These are phyloP conservation scores for Yamadazyma songkhlaensis DNA, from an alignment of 1,139 yeast genomes.

Conservation along the genomic window DNA sequence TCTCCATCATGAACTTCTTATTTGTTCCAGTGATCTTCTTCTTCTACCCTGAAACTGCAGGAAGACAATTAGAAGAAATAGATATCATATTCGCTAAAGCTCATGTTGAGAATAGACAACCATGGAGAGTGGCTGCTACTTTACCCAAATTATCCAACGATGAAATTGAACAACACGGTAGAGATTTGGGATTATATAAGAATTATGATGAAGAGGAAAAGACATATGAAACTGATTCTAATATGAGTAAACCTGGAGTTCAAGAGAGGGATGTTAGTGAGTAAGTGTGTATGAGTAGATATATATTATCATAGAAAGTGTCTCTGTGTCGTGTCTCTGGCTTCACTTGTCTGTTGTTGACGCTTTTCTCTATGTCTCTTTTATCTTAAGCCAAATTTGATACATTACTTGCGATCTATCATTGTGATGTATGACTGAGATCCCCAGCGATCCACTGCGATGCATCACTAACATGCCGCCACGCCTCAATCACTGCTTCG, in stretches of 20 bases:
- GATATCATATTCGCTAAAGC: constrained; percentile 48
- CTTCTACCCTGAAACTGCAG: constrained; percentile 50
- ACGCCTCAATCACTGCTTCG: constrained; percentile 5
- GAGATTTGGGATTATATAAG: constrained; percentile 45
- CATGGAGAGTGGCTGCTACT: constrained; percentile 51
- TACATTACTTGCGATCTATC: no score
- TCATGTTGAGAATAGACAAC: constrained; percentile 41
- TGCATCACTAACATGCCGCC: background rate
- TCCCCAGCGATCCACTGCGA: no score
- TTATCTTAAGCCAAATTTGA: no score
- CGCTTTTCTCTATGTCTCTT: no score
- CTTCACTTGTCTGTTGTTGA: no score
- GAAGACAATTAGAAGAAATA: constrained; percentile 47
- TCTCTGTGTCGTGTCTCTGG: no score
- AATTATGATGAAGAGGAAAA: constrained; percentile 20
- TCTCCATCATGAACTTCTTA: constrained; percentile 36
- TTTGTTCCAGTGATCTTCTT: constrained; percentile 43
- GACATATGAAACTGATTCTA: background rate
- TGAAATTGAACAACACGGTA: constrained; percentile 49
- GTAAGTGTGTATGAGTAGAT: no score
- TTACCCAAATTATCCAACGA: constrained; percentile 44
- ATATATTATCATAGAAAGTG: no score
- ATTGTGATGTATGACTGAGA: no score
- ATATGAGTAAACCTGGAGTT: background rate
- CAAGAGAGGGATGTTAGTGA: background rate